Evolutionary conservation across 805 yeast genomes (phyloP).

Genomic region (Candida methanosorbosa): DNA sequence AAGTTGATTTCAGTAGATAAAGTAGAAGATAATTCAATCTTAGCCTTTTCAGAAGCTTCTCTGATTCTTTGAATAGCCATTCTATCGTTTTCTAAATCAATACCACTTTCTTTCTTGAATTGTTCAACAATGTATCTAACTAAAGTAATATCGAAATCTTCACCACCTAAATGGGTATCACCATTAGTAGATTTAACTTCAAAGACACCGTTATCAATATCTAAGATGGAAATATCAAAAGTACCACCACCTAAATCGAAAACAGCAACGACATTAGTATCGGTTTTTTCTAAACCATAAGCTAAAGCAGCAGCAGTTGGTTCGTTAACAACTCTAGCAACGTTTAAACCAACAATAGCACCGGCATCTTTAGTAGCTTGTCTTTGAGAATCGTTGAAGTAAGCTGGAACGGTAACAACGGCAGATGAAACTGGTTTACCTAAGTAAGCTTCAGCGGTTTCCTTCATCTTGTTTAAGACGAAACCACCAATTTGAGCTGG

Average conservation of each 20-base stretch:
- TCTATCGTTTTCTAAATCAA: constrained; percentile 44
- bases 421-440: constrained; percentile 86
- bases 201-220: constrained; percentile 95
- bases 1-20: constrained; percentile 52
- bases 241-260: constrained; percentile 99
- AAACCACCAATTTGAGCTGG: constrained; percentile 70
- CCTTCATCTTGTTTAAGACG: constrained; percentile 92
- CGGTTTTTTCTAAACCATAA: constrained; percentile 80
- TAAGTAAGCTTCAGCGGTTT: constrained; percentile 88
- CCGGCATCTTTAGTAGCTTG: constrained; percentile 97
- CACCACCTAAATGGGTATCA: constrained; percentile 92
- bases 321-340: constrained; percentile 82
- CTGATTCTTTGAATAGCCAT: constrained; percentile 65
- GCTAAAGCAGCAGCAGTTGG: constrained; percentile 94
- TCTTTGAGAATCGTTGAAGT: constrained; percentile 86
- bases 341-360: constrained; percentile 91
- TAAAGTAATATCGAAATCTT: constrained; percentile 80
- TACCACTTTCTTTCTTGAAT: constrained; percentile 46
- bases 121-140: constrained; percentile 64
- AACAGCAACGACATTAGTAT: constrained; percentile 65
- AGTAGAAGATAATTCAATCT: constrained; percentile 66
- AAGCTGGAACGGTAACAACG: constrained; percentile 86
- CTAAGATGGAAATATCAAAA: constrained; percentile 92
- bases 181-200: constrained; percentile 98
- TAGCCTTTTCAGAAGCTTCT: constrained; percentile 72